Evolutionary conservation across 352 stramenopile species (phyloP).

Genomic region (Globisporangium sylvaticum): DNA sequence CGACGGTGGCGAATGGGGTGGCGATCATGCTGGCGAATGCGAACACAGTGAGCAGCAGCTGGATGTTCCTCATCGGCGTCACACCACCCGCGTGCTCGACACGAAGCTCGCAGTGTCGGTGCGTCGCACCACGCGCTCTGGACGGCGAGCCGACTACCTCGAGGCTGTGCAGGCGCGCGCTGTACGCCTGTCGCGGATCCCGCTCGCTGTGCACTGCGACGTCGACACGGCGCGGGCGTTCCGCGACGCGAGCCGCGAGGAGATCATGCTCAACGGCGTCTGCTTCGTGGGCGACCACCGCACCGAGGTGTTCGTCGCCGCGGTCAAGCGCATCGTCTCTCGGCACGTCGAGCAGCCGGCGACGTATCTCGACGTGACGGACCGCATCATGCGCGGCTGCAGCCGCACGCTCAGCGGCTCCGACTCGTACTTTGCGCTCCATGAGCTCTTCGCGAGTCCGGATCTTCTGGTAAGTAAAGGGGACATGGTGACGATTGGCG

Average conservation of each 20-base stretch:
- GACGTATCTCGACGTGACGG: conserved; percentile 39
- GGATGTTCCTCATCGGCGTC: neutral
- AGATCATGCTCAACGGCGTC: conserved; percentile 72
- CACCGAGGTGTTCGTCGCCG: conserved; percentile 67
- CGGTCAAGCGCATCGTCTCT: conserved; percentile 68
- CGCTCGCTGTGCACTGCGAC: conserved; percentile 54
- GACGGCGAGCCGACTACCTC: conserved; percentile 49
- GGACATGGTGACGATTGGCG: neutral
- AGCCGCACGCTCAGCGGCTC: conserved; percentile 71
- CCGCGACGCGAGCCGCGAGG: conserved; percentile 59
- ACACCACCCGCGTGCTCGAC: conserved; percentile 29
- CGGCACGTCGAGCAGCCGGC: conserved; percentile 41
- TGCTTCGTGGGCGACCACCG: conserved; percentile 71
- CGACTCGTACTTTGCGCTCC: conserved; percentile 72
- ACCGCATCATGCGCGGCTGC: conserved; percentile 67
- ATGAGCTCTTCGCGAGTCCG: conserved; percentile 57
- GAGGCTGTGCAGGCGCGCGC: conserved; percentile 33
- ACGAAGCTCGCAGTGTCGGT: conserved; percentile 34
- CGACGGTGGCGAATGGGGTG: neutral
- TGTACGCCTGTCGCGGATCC: conserved; percentile 35
- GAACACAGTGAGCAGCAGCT: neutral
- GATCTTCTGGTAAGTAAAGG: conserved; percentile 40
- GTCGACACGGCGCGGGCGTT: conserved; percentile 70
- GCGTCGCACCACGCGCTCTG: conserved; percentile 31
- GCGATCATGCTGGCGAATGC: neutral